phyloP scores from a whole-genome alignment of 108 stramenopile genomes.

The Asterionellopsis glacialis region DNA sequence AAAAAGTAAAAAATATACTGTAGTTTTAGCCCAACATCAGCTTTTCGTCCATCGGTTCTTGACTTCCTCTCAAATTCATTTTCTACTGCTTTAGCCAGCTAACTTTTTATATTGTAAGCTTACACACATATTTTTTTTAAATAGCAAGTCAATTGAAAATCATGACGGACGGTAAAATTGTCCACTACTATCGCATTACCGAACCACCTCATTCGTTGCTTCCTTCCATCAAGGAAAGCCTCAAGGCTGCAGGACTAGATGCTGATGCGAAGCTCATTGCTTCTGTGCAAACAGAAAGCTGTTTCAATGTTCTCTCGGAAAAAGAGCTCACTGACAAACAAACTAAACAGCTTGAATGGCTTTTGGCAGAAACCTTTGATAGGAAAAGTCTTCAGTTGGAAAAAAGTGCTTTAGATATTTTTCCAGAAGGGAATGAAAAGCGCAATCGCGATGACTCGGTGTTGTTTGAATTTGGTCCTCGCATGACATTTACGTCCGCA shows the following conservation, averaged over 20 bases:
- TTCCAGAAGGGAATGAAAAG: background rate
- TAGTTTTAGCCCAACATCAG: too few relatives aligned
- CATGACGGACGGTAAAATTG: slow-evolving; percentile 24
- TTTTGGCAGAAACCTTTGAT: slow-evolving; percentile 92
- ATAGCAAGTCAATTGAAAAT: background rate
- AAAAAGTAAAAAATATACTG: too few relatives aligned
- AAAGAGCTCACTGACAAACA: slow-evolving; percentile 27
- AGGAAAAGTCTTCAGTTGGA: slow-evolving; percentile 52
- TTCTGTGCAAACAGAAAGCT: slow-evolving; percentile 64
- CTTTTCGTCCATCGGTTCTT: too few relatives aligned
- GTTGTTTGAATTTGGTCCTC: slow-evolving; percentile 95
- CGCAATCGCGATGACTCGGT: slow-evolving; percentile 16
- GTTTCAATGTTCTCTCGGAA: slow-evolving; percentile 69
- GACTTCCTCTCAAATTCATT: too few relatives aligned
- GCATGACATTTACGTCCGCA: slow-evolving; percentile 95
- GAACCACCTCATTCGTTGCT: slow-evolving; percentile 73
- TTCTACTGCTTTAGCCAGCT: too few relatives aligned
- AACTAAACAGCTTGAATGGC: slow-evolving; percentile 74
- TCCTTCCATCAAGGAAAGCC: slow-evolving; percentile 61
- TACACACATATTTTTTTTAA: too few relatives aligned
- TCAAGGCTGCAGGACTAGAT: slow-evolving; percentile 28
- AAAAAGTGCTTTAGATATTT: slow-evolving; percentile 35
- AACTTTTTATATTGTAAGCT: too few relatives aligned
- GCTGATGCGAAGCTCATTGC: slow-evolving; percentile 38
- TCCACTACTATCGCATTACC: slow-evolving; percentile 82